Base-by-base conservation (phyloP, 2,329 filamentous ascomycete genomes). In the Xylariaceae sp. region DNA sequence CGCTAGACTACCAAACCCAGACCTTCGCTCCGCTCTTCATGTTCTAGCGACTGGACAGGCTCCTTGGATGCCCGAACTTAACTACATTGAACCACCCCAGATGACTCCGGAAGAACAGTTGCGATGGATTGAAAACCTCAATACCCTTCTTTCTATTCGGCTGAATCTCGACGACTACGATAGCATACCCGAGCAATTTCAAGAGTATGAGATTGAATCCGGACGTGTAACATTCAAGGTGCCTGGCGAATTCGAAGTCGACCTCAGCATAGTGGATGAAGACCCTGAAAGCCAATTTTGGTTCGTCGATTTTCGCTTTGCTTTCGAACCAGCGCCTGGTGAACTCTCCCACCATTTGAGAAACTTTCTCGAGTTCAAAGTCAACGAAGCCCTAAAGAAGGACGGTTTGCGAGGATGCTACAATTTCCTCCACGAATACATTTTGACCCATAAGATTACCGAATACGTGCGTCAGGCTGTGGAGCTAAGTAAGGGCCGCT, bases 181-280 rank as follows among this genome's bases (percentile, higher is more conserved):
- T 45, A 83, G 78, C 56, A 81, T 85, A 49, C 94, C 94, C 0
- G 72, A 76, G n/a, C 80, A 87, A 51, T 89, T 97, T 68, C 80
- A 80, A 63, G 79, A 88, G 57, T 97, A 91, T 72, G 80, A 78
- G 4, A 88, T 99, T 57, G 80, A 81, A 50, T 88, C 89, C 50
- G 94, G 95, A n/a, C 84, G 92, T 47, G 92, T 88, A 5, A 97
- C 91, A 0, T 99, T 99, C 70, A 81, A 76, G 46, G 88, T 97
- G 1, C 75, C 82, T 2, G 82, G 83, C 51, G 92, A 97, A 69
- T 96, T 96, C 64, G 92, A 97, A 69, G 83, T 97, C 26, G 94
- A 97, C 68, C 80, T 99, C 50, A 91, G 91, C 1, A 88, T 97
- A 59, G 89, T 88, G 19, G 87, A 91, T 62, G 91, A 97, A 67